Evolutionary conservation across 2,329 filamentous ascomycete species (phyloP), one percentile per base, ranked within the genome.

Genomic region (Arachnopeziza araneosa): DNA sequence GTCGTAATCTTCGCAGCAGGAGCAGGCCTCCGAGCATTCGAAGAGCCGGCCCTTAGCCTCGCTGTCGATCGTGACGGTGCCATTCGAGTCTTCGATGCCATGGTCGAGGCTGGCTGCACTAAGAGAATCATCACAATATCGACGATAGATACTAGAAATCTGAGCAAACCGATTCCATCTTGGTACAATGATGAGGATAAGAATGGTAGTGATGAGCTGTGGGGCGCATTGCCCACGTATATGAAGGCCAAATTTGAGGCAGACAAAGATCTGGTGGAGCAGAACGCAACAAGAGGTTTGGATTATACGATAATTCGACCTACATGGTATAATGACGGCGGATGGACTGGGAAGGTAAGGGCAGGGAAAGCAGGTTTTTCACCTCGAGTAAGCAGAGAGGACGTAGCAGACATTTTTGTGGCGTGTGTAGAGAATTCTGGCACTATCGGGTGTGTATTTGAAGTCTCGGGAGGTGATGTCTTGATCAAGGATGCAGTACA

Each of bases 301-400:
- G 73, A 76, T 24, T 80, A 78, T 68, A 80, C 78, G 9, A 78
- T 79, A 59, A 72, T 79, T 55, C 64, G 77, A 36, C 77, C 77
- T 0, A 76, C 76, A 2, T 69, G 71, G 7, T 66, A 80, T 54
- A 73, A 64, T n/a, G 70, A 77, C 24, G 75, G 75, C 1, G 65
- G 69, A 1, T 73, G 68, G 4, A 73, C 65, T 22, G 77, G 76
- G 5, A 75, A 66, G 44, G 71, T 79, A 5, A 70, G 66, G 8
- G 74, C 78, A 1, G 79, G 79, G 2, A 75, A 74, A 65, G 74
- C 78, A 12, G 73, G 75, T 54, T 56, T 78, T 21, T 66, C 63
- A 1, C 66, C 68, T 0, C 73, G 66, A 56, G 72, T 80, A 48
- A 71, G 71, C 21, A 68, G 79, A 21, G 75, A 76, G 62, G 78